Percentiles rank a stretch among this genome's conserved stretches.
Conservation (phyloP, 2,329 filamentous ascomycete genomes). For the Trichoderma afroharzianum region DNA sequence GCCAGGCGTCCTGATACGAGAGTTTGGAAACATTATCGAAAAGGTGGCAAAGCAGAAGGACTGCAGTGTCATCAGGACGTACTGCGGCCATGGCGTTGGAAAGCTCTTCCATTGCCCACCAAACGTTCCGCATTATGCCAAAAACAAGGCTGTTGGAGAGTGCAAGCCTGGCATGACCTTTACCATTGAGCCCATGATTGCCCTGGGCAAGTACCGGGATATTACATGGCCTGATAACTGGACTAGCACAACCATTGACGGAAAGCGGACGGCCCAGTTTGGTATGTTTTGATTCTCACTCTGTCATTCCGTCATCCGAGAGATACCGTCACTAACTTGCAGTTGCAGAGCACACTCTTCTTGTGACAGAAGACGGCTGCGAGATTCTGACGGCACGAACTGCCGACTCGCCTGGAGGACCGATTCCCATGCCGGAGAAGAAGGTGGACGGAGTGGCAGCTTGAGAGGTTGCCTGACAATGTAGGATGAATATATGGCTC, state of each 20-base stretch:
- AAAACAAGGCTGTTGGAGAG: constrained; percentile 94
- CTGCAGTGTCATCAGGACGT: constrained; percentile 91
- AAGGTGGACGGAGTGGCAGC: constrained; percentile 13
- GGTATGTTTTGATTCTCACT: constrained; percentile 48
- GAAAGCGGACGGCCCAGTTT: constrained; percentile 88
- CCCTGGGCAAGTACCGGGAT: constrained; percentile 83
- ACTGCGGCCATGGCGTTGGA: constrained; percentile 95
- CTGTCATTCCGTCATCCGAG: neutral
- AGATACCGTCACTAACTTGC: constrained; percentile 22
- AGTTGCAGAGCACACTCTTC: constrained; percentile 69
- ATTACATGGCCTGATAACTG: constrained; percentile 98
- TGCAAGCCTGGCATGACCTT: constrained; percentile 98
- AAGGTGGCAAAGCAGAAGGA: constrained; percentile 82
- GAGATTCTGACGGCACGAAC: constrained; percentile 75
- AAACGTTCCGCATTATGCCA: constrained; percentile 94
- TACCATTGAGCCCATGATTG: constrained; percentile 98
- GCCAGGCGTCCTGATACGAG: constrained; percentile 86
- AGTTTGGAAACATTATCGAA: constrained; percentile 93
- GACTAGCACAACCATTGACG: constrained; percentile 92
- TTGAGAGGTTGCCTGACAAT: neutral
- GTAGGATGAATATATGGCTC: neutral
- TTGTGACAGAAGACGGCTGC: constrained; percentile 79
- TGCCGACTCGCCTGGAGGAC: constrained; percentile 71
- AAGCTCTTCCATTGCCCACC: constrained; percentile 89
- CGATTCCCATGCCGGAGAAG: constrained; percentile 54